Conservation (phyloP, 1,284 basidiomycete genomes). For the Ceratobasidium sp. region DNA sequence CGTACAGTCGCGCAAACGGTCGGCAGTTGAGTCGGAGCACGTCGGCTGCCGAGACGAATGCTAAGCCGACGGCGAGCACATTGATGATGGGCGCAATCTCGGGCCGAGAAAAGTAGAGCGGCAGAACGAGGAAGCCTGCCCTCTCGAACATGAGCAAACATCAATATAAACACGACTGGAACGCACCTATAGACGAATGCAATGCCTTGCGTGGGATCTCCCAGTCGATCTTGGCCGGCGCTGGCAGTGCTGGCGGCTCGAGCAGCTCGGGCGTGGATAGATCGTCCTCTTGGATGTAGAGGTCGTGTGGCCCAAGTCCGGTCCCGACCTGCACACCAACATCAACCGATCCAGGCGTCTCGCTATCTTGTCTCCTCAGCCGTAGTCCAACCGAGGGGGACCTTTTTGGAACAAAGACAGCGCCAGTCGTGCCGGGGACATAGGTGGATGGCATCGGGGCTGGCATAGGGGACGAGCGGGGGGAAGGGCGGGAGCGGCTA, state of each 20-base stretch:
- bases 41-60: constrained; percentile 81
- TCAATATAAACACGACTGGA: constrained; percentile 32
- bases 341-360: constrained; percentile 6
- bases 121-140: constrained; percentile 85
- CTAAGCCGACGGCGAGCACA: constrained; percentile 75
- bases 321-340: constrained; percentile 29
- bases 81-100: constrained; percentile 70
- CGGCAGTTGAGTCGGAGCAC: constrained; percentile 79
- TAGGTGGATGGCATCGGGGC: constrained; percentile 2
- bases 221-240: constrained; percentile 65
- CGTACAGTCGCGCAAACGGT: constrained; percentile 81
- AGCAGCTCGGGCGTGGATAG: constrained; percentile 35
- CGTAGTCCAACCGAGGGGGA: constrained; percentile 27
- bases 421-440: constrained; percentile 1
- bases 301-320: background rate
- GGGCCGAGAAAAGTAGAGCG: constrained; percentile 75
- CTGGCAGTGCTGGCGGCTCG: constrained; percentile 19
- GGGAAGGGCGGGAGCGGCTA: constrained; percentile 15
- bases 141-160: constrained; percentile 21
- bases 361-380: constrained; percentile 18
- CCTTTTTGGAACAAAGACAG: constrained; percentile 21
- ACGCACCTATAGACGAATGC: constrained; percentile 90
- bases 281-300: constrained; percentile 30
- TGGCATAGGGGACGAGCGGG: constrained; percentile 10
- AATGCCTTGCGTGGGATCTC: constrained; percentile 93